Evolutionary conservation across 2,329 filamentous ascomycete genomes (phyloP), one percentile per base, ranked within the genome.

Genomic region (Fusarium nygamai): DNA sequence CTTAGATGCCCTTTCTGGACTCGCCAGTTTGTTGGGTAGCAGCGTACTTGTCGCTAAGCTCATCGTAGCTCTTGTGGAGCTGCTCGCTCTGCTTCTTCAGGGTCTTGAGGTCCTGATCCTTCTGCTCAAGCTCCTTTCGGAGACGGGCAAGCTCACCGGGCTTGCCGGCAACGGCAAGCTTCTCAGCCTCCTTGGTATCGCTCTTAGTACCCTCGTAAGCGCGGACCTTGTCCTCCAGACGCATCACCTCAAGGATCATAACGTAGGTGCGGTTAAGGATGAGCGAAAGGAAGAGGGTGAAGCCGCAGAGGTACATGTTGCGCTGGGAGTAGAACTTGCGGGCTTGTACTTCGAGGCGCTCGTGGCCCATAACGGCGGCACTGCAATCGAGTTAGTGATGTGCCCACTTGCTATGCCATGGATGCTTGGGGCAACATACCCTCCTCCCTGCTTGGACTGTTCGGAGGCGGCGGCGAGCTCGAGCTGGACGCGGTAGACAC

Each of bases 251-350:
- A 76, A 98, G 90, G 81, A 98, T 98, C 94, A 98, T 96, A 81
- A 92, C 93, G 88, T 98, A 99, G 81, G 96, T 99, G 82, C 96
- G 96, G 92, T 99, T 98, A 82, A 97, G 94, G 85, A 99, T 99
- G 75, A 99, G 89, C 61, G 96, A 98, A 72, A 99, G 92, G 91
- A 99, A 98, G 74, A 99, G 92, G 10, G 96, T 99, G 89, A 99
- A 99, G 79, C 96, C 96, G 85, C 96, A 98, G 72, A 99, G 95
- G 87, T 99, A 99, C 96, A 99, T 99, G 91, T 99, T 99, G 85
- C 96, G 95, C 88, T 99, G 96, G 72, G 95, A 98, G 90, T 99
- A 99, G 89, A 99, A 99, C 87, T 99, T 99, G 89, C 96, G 95
- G 76, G 96, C 96, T 85, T 99, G 96, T 60, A 98, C 96, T 86